Evolutionary conservation across 176 grass and related monocot genomes (phyloP).

Genomic region (Carex parvula): DNA sequence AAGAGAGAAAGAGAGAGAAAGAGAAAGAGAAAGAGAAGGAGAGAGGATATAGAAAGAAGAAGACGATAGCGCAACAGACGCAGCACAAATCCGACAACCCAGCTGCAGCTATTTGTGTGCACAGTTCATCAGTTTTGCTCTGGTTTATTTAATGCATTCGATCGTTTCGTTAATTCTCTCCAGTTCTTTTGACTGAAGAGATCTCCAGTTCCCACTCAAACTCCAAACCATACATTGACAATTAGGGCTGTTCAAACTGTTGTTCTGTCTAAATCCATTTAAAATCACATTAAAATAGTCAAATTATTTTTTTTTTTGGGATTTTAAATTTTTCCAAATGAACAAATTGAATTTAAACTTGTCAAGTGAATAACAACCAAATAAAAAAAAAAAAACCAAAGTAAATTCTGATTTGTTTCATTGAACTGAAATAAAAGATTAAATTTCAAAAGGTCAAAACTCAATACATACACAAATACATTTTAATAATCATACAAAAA

Average conservation of each 20-base stretch:
- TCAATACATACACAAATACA: too few relatives aligned
- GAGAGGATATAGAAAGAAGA: not conserved
- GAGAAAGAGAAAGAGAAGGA: not conserved
- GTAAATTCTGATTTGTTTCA: too few relatives aligned
- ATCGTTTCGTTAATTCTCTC: not conserved
- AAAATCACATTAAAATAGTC: too few relatives aligned
- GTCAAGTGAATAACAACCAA: too few relatives aligned
- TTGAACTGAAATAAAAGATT: too few relatives aligned
- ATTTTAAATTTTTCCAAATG: too few relatives aligned
- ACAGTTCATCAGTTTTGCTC: not conserved
- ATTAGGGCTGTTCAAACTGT: not conserved
- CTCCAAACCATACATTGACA: not conserved
- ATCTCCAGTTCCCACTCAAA: not conserved
- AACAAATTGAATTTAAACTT: too few relatives aligned
- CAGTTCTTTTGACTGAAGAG: not conserved
- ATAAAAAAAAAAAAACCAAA: too few relatives aligned
- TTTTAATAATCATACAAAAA: too few relatives aligned
- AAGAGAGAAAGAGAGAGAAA: not conserved
- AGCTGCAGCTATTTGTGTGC: conserved; percentile 18
- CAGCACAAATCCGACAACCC: conserved; percentile 2
- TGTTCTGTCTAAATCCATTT: too few relatives aligned
- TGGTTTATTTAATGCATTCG: not conserved
- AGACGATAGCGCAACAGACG: conserved; percentile 11
- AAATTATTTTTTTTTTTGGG: too few relatives aligned
- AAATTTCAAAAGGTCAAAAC: too few relatives aligned